Evolutionary conservation across 768 basidiomycete species (phyloP), one percentile per base, ranked within the genome.

Genomic region (Fomitopsis serialis): DNA sequence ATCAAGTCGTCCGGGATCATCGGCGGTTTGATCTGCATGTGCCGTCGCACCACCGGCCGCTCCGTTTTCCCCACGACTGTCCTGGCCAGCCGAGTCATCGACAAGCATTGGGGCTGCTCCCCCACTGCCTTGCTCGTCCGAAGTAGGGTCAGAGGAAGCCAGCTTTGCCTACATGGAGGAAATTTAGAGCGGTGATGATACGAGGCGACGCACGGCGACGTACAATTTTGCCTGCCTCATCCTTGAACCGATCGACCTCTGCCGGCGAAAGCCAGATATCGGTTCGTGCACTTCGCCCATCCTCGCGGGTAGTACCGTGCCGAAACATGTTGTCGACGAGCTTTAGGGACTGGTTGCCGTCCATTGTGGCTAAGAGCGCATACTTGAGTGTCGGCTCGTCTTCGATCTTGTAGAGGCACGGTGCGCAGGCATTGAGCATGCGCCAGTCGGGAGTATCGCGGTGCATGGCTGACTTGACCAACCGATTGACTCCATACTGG

Each of bases 371-470:
- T n/a, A 69, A 53, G 27, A 67, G 54, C 3, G 40, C 35, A 2
- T 62, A 32, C 37, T 60, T 49, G 1, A 70, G 54, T 6, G 23
- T 9, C 1, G 11, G 23, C 22, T 55, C 54, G 2, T 44, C 44
- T 2, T 55, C 21, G 7, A 55, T 35, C 21, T 52, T 53, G 48
- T 69, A 68, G 9, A 53, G 50, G 49, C 68, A 70, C 0, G 60
- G 50, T 2, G 66, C 62, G 36, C 68, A 70, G 3, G 58, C 52
- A 42, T 69, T 52, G 19, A 47, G 53, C 17, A 68, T 53, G 0
- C 63, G 57, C 65, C 65, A 66, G 19, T 65, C 47, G 2, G 58
- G 54, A 1, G 36, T 19, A 12, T 63, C 57, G 2, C 56, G 55
- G 1, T 49, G 50, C 3, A 71, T 56, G 1, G 45, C 56, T 3